These are phyloP conservation scores for Coniella vitis DNA, from an alignment of 2,329 filamentous ascomycete species.

Conservation along the genomic window DNA sequence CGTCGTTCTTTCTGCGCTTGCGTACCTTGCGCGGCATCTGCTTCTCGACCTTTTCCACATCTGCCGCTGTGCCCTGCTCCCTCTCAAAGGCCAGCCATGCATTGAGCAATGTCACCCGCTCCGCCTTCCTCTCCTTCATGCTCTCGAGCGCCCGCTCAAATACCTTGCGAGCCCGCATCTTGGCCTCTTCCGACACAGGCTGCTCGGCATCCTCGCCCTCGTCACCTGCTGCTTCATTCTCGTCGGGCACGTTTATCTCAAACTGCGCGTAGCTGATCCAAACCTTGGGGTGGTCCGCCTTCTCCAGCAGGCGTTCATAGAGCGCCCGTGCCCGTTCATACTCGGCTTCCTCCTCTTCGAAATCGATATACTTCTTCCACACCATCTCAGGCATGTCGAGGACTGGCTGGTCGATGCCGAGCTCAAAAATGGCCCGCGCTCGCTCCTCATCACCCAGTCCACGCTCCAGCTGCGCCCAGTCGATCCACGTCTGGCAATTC, in stretches of 20 bases:
- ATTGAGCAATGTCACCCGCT: constrained; percentile 85
- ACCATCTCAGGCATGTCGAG: constrained; percentile 96
- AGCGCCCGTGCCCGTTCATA: constrained; percentile 74
- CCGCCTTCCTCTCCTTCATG: constrained; percentile 88
- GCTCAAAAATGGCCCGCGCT: constrained; percentile 83
- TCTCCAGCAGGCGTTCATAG: constrained; percentile 85
- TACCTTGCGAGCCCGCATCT: constrained; percentile 70
- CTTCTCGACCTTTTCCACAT: constrained; percentile 76
- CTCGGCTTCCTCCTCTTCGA: constrained; percentile 92
- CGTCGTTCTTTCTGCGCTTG: constrained; percentile 84
- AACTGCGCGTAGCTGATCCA: constrained; percentile 99
- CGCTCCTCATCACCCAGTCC: constrained; percentile 86
- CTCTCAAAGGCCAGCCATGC: constrained; percentile 91
- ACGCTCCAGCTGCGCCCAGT: constrained; percentile 88
- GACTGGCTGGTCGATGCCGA: constrained; percentile 73
- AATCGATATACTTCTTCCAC: constrained; percentile 98
- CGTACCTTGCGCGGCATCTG: constrained; percentile 93
- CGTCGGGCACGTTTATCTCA: constrained; percentile 87
- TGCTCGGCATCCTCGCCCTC: constrained; percentile 57
- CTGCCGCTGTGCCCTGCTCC: constrained; percentile 67
- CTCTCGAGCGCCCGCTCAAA: constrained; percentile 80
- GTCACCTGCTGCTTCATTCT: constrained; percentile 45
- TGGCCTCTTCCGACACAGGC: constrained; percentile 75
- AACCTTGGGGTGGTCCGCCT: constrained; percentile 98
- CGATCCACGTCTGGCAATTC: constrained; percentile 93